phyloP scores from a whole-genome alignment of 495 filamentous ascomycete species.

The Apiosordaria backusii region DNA sequence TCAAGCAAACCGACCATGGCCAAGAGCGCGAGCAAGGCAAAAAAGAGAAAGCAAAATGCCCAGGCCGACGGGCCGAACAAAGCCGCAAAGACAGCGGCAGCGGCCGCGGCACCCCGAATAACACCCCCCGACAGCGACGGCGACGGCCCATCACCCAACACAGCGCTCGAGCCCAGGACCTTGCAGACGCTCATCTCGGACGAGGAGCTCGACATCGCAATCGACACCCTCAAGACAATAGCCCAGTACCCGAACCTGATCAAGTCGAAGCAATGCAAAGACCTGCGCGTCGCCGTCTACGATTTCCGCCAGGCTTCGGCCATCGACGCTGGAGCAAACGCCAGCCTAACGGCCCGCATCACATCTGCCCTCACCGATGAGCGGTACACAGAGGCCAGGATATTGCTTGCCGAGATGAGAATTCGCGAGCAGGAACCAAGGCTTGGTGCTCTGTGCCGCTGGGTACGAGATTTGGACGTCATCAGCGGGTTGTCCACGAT shows the following conservation, averaged over 20 bases:
- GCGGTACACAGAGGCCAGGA: constrained; percentile 39
- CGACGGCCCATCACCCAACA: constrained; percentile 10
- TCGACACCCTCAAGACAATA: constrained; percentile 42
- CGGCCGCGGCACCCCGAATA: constrained; percentile 1
- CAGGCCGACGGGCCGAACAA: constrained; percentile 29
- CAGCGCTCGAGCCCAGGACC: constrained; percentile 28
- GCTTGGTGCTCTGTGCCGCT: constrained; percentile 46
- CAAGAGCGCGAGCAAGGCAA: neutral
- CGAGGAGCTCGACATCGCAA: constrained; percentile 46
- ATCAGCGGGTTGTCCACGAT: constrained; percentile 39
- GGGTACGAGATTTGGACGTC: constrained; percentile 49
- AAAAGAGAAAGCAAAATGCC: constrained; percentile 9
- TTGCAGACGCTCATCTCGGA: constrained; percentile 35
- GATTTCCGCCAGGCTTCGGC: constrained; percentile 42
- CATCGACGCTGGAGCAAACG: constrained; percentile 16
- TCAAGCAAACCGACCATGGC: neutral
- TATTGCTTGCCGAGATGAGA: constrained; percentile 47
- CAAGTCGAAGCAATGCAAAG: constrained; percentile 46
- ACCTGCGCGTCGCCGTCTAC: constrained; percentile 44
- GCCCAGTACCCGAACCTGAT: constrained; percentile 40
- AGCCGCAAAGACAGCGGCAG: constrained; percentile 20
- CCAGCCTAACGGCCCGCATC: constrained; percentile 42
- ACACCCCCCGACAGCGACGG: constrained; percentile 5
- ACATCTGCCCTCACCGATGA: constrained; percentile 44
- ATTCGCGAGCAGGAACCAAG: constrained; percentile 42